These are phyloP conservation scores for Forsythia suspensa DNA, from an alignment of 257 asterid species.

Conservation along the genomic window DNA sequence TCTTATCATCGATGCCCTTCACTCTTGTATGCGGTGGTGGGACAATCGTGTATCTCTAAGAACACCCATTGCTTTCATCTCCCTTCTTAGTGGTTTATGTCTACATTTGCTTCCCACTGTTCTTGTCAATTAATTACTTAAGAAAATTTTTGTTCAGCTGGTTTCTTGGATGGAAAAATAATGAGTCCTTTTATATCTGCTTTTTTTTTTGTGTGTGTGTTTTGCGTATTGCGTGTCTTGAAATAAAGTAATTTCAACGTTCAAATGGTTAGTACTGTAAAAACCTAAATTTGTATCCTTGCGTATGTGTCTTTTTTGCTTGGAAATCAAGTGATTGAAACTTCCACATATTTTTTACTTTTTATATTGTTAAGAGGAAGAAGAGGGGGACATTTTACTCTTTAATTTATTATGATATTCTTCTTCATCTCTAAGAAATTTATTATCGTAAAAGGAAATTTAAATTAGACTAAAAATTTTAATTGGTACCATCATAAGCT, in stretches of 20 bases:
- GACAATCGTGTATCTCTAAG: constrained; percentile 79
- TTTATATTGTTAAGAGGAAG: background rate
- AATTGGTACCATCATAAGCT: background rate
- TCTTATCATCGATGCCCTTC: constrained; percentile 24
- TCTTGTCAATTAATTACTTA: no score
- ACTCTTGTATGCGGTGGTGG: constrained; percentile 77
- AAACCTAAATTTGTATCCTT: no score
- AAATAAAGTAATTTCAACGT: no score
- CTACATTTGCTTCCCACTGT: background rate
- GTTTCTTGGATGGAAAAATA: background rate
- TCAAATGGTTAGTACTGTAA: no score
- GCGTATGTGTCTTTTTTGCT: no score
- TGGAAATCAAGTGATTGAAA: constrained; percentile 4
- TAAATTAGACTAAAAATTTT: background rate
- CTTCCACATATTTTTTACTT: background rate
- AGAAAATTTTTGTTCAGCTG: background rate
- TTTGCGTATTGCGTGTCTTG: no score
- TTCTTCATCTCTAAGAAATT: no score
- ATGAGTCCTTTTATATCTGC: background rate
- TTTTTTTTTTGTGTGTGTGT: no score
- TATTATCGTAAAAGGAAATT: no score
- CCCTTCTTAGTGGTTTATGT: constrained; percentile 12
- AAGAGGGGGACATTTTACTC: background rate
- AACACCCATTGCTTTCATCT: constrained; percentile 7
- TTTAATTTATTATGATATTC: no score